Evolutionary conservation across 805 yeast species (phyloP).

Genomic region (Candida odintsovae): DNA sequence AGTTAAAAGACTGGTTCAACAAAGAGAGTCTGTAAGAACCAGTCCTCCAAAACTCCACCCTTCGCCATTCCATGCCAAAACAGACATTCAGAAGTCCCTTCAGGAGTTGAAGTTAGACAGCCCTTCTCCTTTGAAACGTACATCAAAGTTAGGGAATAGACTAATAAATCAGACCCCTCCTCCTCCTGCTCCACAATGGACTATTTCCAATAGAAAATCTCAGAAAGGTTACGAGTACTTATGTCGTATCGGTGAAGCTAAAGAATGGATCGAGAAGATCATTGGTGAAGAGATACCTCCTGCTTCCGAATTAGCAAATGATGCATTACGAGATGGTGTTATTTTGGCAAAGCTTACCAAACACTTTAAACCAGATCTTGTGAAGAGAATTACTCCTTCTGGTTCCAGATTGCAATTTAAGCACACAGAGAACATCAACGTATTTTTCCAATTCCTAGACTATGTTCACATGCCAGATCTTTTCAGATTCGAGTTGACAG

Average conservation of each 20-base stretch:
- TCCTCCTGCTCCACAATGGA: slow-evolving; percentile 11
- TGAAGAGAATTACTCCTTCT: slow-evolving; percentile 46
- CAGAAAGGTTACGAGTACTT: slow-evolving; percentile 67
- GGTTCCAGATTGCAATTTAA: slow-evolving; percentile 71
- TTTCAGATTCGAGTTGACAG: slow-evolving; percentile 87
- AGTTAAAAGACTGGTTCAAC: not conserved
- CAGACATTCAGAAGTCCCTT: slow-evolving; percentile 15
- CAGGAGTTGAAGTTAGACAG: slow-evolving; percentile 18
- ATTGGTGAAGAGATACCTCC: slow-evolving; percentile 52
- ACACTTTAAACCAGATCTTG: slow-evolving; percentile 61
- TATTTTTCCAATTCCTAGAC: slow-evolving; percentile 67
- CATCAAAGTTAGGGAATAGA: not conserved
- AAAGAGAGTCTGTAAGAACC: not conserved
- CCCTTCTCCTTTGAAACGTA: slow-evolving; percentile 23
- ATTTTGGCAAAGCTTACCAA: slow-evolving; percentile 73
- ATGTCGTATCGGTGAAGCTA: slow-evolving; percentile 78
- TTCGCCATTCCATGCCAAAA: not conserved
- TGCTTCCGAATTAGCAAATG: slow-evolving; percentile 48
- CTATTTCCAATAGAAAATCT: slow-evolving; percentile 9
- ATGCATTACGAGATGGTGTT: slow-evolving; percentile 78
- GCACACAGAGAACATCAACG: slow-evolving; percentile 88
- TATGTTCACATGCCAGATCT: slow-evolving; percentile 76
- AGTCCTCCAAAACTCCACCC: not conserved
- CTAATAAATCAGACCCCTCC: not conserved
- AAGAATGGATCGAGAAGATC: slow-evolving; percentile 67